Percentiles rank a stretch among this genome's conserved stretches.
These are phyloP conservation scores for Penicillium herquei DNA, from an alignment of 495 filamentous ascomycete species.

Conservation along the genomic window DNA sequence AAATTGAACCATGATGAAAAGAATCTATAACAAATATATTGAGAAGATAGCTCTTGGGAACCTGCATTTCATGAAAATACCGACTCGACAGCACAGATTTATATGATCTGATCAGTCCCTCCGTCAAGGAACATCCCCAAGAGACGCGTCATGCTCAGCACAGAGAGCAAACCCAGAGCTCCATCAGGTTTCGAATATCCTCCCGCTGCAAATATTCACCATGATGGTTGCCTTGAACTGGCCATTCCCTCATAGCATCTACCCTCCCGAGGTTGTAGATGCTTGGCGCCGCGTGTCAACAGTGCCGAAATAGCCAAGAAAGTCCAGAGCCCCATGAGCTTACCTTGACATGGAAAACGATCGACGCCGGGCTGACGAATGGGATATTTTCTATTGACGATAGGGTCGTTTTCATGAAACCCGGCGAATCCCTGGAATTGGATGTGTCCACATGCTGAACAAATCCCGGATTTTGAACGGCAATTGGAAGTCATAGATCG, in stretches of 20 bases:
- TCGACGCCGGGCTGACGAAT: constrained; percentile 15
- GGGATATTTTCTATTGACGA: neutral
- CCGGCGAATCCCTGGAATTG: neutral
- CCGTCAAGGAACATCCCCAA: neutral
- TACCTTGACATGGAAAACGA: constrained; percentile 17
- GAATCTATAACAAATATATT: neutral
- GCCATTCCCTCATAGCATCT: neutral
- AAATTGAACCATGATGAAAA: constrained; percentile 22
- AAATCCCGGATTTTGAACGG: constrained; percentile 1
- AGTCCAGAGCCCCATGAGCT: constrained; percentile 18
- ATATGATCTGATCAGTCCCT: neutral
- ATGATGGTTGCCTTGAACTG: neutral
- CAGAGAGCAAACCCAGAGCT: neutral
- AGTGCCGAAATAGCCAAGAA: neutral
- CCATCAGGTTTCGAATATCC: neutral
- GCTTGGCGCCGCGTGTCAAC: constrained; percentile 22
- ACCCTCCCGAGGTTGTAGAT: neutral
- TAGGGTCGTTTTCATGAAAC: neutral
- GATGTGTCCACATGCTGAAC: neutral
- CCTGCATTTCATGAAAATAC: neutral
- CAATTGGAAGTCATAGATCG: neutral
- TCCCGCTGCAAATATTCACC: neutral
- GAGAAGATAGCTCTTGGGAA: neutral
- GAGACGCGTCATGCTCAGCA: neutral
- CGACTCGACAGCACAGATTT: neutral